Evolutionary conservation across 2,329 filamentous ascomycete genomes (phyloP).

Genomic region (Alternaria arbusti): DNA sequence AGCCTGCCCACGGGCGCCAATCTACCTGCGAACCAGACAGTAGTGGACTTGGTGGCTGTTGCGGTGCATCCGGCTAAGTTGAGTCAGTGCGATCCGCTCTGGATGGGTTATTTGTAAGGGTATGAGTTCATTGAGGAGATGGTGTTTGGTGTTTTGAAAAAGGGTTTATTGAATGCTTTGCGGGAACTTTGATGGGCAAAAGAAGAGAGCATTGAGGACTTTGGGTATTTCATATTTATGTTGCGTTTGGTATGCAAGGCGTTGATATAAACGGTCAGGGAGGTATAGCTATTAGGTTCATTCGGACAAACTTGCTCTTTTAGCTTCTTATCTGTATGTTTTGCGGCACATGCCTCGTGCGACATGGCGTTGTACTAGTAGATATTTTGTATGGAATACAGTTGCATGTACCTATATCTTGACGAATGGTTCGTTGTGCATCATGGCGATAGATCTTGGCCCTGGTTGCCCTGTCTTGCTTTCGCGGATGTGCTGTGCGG

Average conservation of each 20-base stretch:
- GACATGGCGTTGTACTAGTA: not conserved
- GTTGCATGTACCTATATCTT: not conserved
- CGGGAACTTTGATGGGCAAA: not conserved
- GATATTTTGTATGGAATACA: not conserved
- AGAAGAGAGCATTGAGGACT: not conserved
- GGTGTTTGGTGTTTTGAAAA: not conserved
- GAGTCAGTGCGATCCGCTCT: constrained; percentile 86
- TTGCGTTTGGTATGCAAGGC: not conserved
- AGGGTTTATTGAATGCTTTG: not conserved
- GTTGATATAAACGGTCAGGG: not conserved
- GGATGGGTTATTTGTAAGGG: constrained; percentile 89
- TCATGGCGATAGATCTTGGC: not conserved
- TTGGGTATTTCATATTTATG: not conserved
- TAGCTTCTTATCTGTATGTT: not conserved
- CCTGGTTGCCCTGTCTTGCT: not conserved
- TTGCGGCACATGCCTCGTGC: not conserved
- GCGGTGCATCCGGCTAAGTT: constrained; percentile 92
- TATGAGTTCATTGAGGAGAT: not conserved
- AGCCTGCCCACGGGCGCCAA: constrained; percentile 74
- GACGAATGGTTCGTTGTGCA: not conserved
- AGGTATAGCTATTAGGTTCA: not conserved
- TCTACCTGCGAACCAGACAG: constrained; percentile 93
- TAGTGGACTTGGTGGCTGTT: constrained; percentile 91
- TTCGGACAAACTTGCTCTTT: not conserved
- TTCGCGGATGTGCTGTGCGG: not conserved